These are phyloP conservation scores for Arthroderma uncinatum DNA, from an alignment of 2,329 filamentous ascomycete genomes.

Conservation along the genomic window DNA sequence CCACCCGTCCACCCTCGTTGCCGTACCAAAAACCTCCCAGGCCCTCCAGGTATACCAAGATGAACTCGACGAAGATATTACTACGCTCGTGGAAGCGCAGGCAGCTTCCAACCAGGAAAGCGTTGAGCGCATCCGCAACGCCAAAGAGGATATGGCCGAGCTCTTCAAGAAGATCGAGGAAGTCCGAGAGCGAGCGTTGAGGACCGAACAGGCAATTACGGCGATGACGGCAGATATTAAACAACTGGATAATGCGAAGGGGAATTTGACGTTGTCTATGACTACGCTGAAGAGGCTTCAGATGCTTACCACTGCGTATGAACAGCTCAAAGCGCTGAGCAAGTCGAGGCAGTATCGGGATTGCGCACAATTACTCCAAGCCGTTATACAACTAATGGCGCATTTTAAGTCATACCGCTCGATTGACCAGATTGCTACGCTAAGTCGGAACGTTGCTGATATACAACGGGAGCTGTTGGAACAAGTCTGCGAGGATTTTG, in stretches of 20 bases:
- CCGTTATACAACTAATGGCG: constrained; percentile 92
- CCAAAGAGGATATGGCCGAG: constrained; percentile 76
- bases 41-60: constrained; percentile 65
- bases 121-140: constrained; percentile 80
- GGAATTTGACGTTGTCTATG: constrained; percentile 94
- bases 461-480: constrained; percentile 85
- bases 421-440: constrained; percentile 91
- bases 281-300: constrained; percentile 92
- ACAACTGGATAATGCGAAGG: constrained; percentile 88
- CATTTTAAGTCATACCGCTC: constrained; percentile 97
- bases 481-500: constrained; percentile 98
- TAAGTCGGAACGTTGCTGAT: constrained; percentile 86
- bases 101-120: constrained; percentile 77
- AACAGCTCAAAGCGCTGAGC: constrained; percentile 74
- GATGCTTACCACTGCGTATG: constrained; percentile 98
- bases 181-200: constrained; percentile 74
- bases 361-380: constrained; percentile 84
- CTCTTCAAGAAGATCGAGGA: constrained; percentile 93
- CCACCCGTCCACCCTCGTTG: constrained; percentile 71
- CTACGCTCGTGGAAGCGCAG: constrained; percentile 59
- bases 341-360: constrained; percentile 86
- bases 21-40: constrained; percentile 61
- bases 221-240: constrained; percentile 99
- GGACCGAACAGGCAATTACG: constrained; percentile 91
- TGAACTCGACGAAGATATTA: constrained; percentile 70